phyloP scores from a whole-genome alignment of 1,284 basidiomycete genomes.

The Thelephora terrestris region DNA sequence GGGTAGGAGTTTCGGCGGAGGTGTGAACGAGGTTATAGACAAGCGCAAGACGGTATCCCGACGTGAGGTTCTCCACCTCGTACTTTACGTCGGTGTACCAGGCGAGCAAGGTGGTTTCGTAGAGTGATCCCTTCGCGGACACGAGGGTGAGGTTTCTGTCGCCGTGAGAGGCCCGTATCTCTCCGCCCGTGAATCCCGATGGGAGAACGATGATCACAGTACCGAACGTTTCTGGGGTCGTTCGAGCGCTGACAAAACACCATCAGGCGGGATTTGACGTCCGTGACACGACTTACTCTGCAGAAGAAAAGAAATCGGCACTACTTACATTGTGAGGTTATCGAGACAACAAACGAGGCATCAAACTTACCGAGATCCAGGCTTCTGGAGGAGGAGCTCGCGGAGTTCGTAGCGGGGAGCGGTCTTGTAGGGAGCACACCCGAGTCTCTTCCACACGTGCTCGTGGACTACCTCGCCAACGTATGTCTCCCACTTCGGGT shows the following conservation, averaged over 20 bases:
- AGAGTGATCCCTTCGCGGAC: conserved; percentile 18
- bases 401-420: conserved; percentile 28
- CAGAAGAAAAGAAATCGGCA: conserved; percentile 11
- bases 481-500: conserved; percentile 13
- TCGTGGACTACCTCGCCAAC: no score
- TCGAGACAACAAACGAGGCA: neutral
- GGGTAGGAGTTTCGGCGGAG: no score
- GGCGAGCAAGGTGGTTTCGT: conserved; percentile 27
- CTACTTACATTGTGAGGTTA: no score
- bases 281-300: conserved; percentile 5
- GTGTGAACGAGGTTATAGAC: conserved; percentile 32
- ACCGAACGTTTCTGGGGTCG: conserved; percentile 32
- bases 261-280: conserved; percentile 1
- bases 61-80: conserved; percentile 32
- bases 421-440: neutral
- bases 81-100: conserved; percentile 39
- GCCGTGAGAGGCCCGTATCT: conserved; percentile 28
- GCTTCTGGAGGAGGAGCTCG: conserved; percentile 35
- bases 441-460: no score
- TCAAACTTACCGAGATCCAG: conserved; percentile 32
- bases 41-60: conserved; percentile 33
- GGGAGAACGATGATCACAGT: conserved; percentile 34
- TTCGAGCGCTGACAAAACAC: conserved; percentile 22
- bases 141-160: conserved; percentile 23
- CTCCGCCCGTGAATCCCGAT: conserved; percentile 30